Base-by-base conservation (phyloP, 148 eudicot species). In the Heliamphora exappendiculata region DNA sequence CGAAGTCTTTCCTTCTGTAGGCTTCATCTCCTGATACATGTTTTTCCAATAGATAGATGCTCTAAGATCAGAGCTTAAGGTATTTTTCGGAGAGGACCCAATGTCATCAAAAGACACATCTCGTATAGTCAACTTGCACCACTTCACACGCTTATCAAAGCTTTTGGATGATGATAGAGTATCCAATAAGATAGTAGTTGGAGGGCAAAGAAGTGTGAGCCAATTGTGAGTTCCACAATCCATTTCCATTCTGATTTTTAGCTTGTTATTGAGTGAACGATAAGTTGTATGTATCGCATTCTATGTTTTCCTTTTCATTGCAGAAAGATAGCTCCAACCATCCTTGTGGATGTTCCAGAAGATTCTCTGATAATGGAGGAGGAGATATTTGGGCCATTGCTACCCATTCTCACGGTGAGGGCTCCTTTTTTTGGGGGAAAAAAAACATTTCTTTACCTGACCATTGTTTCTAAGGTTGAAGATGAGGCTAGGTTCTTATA, bases 381-480 rank as follows among this genome's bases (percentile, higher is more conserved):
- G 78, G 95, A 91, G 80, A 91, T 91, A 64, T 91, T 91, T 81
- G 95, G 95, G 29, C 95, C 95, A 60, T 85, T 91, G 72, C 86
- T 89, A 55, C 95, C 92, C 79, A 89, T 91, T 55, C 70, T 91
- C 67, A 86, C 95, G 8, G 92, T 89, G 57, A 91, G 92, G 75
- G 50, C 57, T n/a, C 3, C 20, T 49, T 11, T 33, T 33, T 12
- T 1, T n/a, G n/a, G n/a, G n/a, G n/a, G n/a, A n/a, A n/a, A n/a
- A n/a, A n/a, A n/a, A 28, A 24, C 33, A 6, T 29, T 29, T 41
- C 29, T 3, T 57, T 26, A 26, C 69, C 1, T 37, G 26, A 65
- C 12, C 9, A 6, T 37, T 36, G n/a, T 36, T 37, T 34, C 28
- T 34, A 24, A 13, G 0, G 33, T 19, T 72, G 0, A 41, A 5